These are phyloP conservation scores for Linnemannia hyalina DNA, from an alignment of 192 early-diverging fungal genomes.

Conservation along the genomic window DNA sequence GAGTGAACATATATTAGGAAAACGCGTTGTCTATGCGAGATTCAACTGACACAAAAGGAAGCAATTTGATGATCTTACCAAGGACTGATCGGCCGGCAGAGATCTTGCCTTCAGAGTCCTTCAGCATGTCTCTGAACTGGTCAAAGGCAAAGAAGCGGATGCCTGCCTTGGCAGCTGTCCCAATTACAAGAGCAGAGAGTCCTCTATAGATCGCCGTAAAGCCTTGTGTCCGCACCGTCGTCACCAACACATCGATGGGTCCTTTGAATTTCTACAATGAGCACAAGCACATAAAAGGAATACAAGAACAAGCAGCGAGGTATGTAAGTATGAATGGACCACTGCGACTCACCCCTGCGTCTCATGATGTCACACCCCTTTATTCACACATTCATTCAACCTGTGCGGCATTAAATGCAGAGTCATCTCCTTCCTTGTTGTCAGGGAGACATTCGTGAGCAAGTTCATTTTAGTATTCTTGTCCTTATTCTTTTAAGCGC, in stretches of 20 bases:
- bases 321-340: neutral
- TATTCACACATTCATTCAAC: neutral
- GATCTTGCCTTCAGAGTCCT: conserved; percentile 77
- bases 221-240: conserved; percentile 83
- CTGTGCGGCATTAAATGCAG: neutral
- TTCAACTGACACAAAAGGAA: conserved; percentile 9
- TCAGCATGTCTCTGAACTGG: conserved; percentile 77
- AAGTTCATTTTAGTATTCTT: neutral
- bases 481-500: neutral
- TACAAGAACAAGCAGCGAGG: neutral
- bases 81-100: conserved; percentile 72
- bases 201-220: conserved; percentile 85
- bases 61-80: conserved; percentile 46
- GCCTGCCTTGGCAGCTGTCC: conserved; percentile 91
- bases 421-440: neutral
- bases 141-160: conserved; percentile 96
- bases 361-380: neutral
- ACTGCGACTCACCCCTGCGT: neutral
- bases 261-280: conserved; percentile 72
- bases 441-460: neutral
- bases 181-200: conserved; percentile 89
- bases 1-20: neutral
- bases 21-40: neutral
- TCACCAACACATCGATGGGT: conserved; percentile 81
- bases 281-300: neutral